A percentile compares a stretch with the other conserved stretches of the same genome.
Conservation (phyloP, 345 rosid species). For the Capsella bursapastoris region DNA sequence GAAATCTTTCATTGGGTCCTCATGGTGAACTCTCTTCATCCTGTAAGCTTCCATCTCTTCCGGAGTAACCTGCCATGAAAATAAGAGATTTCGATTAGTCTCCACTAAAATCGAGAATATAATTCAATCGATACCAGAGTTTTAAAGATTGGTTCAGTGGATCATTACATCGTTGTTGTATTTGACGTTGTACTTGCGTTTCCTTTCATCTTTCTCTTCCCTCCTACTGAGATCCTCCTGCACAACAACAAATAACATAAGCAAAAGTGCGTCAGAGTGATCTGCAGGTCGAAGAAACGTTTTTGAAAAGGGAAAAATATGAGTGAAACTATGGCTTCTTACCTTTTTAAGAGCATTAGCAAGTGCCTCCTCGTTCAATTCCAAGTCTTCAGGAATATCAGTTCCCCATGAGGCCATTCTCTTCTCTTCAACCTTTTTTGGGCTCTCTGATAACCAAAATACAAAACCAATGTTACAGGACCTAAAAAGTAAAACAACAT, state of each 20-base stretch:
- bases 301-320: background rate
- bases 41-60: constrained; percentile 88
- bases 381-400: constrained; percentile 69
- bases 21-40: constrained; percentile 73
- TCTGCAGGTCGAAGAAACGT: background rate
- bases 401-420: constrained; percentile 82
- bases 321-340: background rate
- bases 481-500: background rate
- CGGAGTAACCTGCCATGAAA: constrained; percentile 55
- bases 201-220: constrained; percentile 67
- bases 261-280: background rate
- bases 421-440: constrained; percentile 61
- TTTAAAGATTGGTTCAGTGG: background rate
- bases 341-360: constrained; percentile 75
- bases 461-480: constrained; percentile 9
- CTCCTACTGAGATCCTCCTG: constrained; percentile 64
- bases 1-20: constrained; percentile 64
- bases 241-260: background rate
- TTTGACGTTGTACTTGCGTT: constrained; percentile 66
- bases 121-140: background rate
- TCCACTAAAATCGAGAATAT: background rate
- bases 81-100: background rate
- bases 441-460: constrained; percentile 33
- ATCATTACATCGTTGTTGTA: constrained; percentile 62
- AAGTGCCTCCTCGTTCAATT: constrained; percentile 65